Base-by-base conservation (phyloP, 345 rosid species). In the Eutrema japonicum region DNA sequence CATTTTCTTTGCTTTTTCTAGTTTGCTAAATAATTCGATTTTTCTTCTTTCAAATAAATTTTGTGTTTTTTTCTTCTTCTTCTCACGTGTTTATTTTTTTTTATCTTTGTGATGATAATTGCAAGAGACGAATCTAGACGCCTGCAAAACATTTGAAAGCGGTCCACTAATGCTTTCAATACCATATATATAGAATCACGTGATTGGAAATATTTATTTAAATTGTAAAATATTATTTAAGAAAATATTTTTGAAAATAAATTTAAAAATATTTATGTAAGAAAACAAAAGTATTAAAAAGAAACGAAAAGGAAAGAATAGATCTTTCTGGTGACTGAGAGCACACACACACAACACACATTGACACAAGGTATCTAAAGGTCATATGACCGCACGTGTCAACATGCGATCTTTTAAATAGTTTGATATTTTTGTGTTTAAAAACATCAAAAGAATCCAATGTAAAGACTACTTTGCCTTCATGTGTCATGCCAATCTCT, bases 311-410 rank as follows among this genome's bases (percentile, higher is more conserved):
- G 71, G 47, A 48, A 57, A 77, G 43, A 58, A 71, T 42, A 64
- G 64, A 77, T 77, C 68, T 71, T 57, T 66, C 49, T 65, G 73
- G 76, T 66, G 66, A 69, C 4, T 3, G 74, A 53, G 45, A 29
- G 7, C 48, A 46, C 37, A 45, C 68, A 73, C 40, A 52, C 41
- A 56, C 22, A 53, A 65, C 77, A 18, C 54, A 49, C 46, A 68
- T 33, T 68, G 62, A 71, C 80, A 77, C 73, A 77, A 77, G 72
- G 80, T 71, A 77, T 77, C 77, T 66, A 35, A 41, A 58, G 68
- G 51, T 73, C 68, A 65, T 71, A 65, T 71, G 80, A 66, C 62
- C 67, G 53, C 80, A 77, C 76, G 80, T 77, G 80, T 77, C 71
- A 70, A 77, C 76, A 52, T 69, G 58, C 36, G 29, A 43, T 54